These are phyloP conservation scores for Biscogniauxia mediterranea DNA, from an alignment of 2,329 filamentous ascomycete genomes.

Conservation along the genomic window DNA sequence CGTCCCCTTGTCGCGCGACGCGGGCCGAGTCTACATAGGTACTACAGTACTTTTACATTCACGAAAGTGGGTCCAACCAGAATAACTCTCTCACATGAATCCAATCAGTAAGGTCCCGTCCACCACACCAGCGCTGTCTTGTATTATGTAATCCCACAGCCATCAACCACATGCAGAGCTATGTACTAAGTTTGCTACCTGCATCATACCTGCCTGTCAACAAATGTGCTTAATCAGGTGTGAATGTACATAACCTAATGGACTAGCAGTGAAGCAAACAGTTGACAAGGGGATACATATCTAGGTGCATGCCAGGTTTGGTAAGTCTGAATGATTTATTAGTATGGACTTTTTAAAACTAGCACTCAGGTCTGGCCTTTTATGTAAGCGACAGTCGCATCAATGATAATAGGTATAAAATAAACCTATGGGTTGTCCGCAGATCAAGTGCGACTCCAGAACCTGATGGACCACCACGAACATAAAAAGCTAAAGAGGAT, in stretches of 20 bases:
- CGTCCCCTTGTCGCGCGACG: constrained; percentile 29
- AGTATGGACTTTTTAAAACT: too few species aligned
- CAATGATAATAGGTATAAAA: not conserved
- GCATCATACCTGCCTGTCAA: too few species aligned
- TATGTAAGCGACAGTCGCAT: not conserved
- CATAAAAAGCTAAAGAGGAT: not conserved
- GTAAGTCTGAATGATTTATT: too few species aligned
- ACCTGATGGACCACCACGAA: not conserved
- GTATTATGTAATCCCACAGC: not conserved
- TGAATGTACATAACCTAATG: too few species aligned
- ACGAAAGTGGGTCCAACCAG: not conserved
- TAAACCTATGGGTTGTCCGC: not conserved
- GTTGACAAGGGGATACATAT: too few species aligned
- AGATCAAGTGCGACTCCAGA: not conserved
- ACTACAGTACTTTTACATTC: not conserved
- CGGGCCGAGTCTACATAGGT: constrained; percentile 28
- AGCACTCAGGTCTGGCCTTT: too few species aligned
- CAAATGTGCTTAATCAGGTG: too few species aligned
- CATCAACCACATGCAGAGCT: not conserved
- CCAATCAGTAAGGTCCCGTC: too few species aligned
- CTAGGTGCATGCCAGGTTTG: too few species aligned
- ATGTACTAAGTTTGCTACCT: too few species aligned
- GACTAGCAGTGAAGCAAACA: too few species aligned
- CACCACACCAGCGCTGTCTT: too few species aligned
- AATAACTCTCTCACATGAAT: not conserved